Evolutionary conservation across 2,329 filamentous ascomycete genomes (phyloP).

Genomic region (Fusarium sp.): DNA sequence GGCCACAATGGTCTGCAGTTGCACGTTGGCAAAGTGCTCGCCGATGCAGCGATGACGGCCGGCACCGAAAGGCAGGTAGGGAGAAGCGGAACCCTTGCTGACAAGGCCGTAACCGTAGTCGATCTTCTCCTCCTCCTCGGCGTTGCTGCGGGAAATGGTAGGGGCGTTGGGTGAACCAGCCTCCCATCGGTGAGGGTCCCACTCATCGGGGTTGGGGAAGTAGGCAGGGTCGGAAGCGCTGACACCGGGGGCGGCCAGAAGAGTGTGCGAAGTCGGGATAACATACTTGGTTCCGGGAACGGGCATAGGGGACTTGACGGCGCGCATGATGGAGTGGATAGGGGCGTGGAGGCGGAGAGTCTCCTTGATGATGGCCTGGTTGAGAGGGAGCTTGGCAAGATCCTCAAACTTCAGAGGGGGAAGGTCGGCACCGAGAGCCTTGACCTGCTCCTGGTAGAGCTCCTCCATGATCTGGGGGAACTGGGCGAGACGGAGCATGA

Average conservation of each 20-base stretch:
- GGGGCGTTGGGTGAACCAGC: conserved; percentile 69
- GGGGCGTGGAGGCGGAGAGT: conserved; percentile 91
- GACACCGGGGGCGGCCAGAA: conserved; percentile 88
- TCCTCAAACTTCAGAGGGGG: conserved; percentile 82
- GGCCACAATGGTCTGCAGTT: conserved; percentile 87
- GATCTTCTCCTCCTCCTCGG: conserved; percentile 79
- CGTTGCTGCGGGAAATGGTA: conserved; percentile 58
- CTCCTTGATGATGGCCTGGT: conserved; percentile 89
- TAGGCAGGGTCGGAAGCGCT: conserved; percentile 76
- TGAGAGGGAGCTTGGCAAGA: conserved; percentile 81
- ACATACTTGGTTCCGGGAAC: conserved; percentile 86
- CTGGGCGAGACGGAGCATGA: conserved; percentile 82
- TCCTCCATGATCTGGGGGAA: conserved; percentile 83
- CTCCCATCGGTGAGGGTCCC: conserved; percentile 95
- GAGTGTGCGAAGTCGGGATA: conserved; percentile 82
- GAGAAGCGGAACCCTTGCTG: conserved; percentile 88
- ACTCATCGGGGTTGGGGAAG: conserved; percentile 85
- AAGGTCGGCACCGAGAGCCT: conserved; percentile 78
- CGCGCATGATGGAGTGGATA: conserved; percentile 94
- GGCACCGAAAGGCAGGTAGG: conserved; percentile 94
- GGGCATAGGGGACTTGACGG: conserved; percentile 88
- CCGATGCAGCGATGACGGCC: conserved; percentile 95
- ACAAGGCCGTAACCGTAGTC: conserved; percentile 96
- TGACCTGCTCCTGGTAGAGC: conserved; percentile 84
- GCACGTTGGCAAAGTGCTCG: conserved; percentile 95